phyloP scores from a whole-genome alignment of 2,329 filamentous ascomycete genomes.

The Furcasterigmium sp. region DNA sequence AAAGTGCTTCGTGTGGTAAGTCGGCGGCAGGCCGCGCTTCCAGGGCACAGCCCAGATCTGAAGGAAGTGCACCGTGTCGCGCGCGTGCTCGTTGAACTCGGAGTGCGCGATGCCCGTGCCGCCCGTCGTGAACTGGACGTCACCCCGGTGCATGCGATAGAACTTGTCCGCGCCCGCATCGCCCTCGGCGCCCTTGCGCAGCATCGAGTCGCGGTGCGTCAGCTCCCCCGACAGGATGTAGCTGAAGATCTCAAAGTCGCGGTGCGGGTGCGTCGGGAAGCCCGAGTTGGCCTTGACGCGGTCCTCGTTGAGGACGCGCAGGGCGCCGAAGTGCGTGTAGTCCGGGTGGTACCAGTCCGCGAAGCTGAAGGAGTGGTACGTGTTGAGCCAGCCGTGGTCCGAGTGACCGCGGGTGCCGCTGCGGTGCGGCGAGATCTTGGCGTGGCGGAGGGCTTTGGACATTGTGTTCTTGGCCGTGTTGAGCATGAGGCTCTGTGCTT shows the following conservation, averaged over 20 bases:
- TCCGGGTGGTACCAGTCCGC: constrained; percentile 64
- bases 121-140: constrained; percentile 88
- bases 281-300: constrained; percentile 68
- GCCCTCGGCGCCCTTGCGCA: constrained; percentile 61
- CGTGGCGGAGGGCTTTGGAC: constrained; percentile 59
- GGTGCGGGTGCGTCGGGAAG: constrained; percentile 81
- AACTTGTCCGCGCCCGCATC: constrained; percentile 55
- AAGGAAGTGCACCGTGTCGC: constrained; percentile 73
- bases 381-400: constrained; percentile 83
- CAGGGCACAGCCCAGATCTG: constrained; percentile 87
- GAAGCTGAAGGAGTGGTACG: constrained; percentile 83
- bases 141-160: constrained; percentile 67
- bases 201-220: constrained; percentile 83
- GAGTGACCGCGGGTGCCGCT: constrained; percentile 69
- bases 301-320: constrained; percentile 87
- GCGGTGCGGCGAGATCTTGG: constrained; percentile 69
- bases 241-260: constrained; percentile 85
- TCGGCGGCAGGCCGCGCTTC: constrained; percentile 64
- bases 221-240: constrained; percentile 83
- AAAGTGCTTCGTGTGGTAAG: constrained; percentile 72
- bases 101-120: constrained; percentile 76
- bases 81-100: constrained; percentile 71
- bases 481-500: constrained; percentile 18
- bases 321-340: constrained; percentile 65
- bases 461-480: constrained; percentile 43